phyloP scores from a whole-genome alignment of 169 alveolate genomes.

The Cryptosporidium xiaoi region DNA sequence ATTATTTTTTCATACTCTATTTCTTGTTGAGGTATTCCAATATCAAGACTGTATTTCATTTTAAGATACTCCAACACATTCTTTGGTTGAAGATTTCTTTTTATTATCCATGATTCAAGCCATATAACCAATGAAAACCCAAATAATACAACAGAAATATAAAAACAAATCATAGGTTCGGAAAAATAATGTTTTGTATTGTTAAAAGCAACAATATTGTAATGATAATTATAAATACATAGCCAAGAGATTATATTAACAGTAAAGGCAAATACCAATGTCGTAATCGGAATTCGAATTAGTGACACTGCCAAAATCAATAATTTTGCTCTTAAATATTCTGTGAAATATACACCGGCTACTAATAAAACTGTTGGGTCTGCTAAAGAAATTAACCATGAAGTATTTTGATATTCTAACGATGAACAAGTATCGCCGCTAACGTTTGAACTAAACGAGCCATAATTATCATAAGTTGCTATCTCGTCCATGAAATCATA shows the following conservation, averaged over 20 bases:
- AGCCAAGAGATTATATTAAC: slow-evolving; percentile 27
- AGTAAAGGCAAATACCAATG: slow-evolving; percentile 21
- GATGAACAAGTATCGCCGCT: slow-evolving; percentile 42
- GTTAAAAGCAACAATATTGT: slow-evolving; percentile 16
- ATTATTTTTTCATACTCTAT: slow-evolving; percentile 65
- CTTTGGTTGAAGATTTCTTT: slow-evolving; percentile 57
- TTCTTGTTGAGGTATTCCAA: slow-evolving; percentile 73
- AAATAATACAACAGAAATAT: slow-evolving; percentile 45
- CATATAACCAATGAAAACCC: slow-evolving; percentile 47
- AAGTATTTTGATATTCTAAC: slow-evolving; percentile 14
- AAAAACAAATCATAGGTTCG: slow-evolving; percentile 66
- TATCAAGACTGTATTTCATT: slow-evolving; percentile 66
- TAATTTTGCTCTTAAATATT: slow-evolving; percentile 53
- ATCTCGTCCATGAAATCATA: slow-evolving; percentile 73
- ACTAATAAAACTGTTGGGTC: slow-evolving; percentile 66
- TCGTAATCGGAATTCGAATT: slow-evolving; percentile 65
- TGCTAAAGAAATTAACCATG: slow-evolving; percentile 60
- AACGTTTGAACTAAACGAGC: slow-evolving; percentile 44
- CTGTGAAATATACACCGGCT: slow-evolving; percentile 72
- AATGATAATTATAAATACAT: slow-evolving; percentile 31
- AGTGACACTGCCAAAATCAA: slow-evolving; percentile 68
- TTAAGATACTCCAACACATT: slow-evolving; percentile 52
- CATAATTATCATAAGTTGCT: slow-evolving; percentile 68
- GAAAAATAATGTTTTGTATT: slow-evolving; percentile 30
- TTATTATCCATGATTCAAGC: slow-evolving; percentile 53